Conservation (phyloP, 2,329 filamentous ascomycete species). For the Curvularia sp. region DNA sequence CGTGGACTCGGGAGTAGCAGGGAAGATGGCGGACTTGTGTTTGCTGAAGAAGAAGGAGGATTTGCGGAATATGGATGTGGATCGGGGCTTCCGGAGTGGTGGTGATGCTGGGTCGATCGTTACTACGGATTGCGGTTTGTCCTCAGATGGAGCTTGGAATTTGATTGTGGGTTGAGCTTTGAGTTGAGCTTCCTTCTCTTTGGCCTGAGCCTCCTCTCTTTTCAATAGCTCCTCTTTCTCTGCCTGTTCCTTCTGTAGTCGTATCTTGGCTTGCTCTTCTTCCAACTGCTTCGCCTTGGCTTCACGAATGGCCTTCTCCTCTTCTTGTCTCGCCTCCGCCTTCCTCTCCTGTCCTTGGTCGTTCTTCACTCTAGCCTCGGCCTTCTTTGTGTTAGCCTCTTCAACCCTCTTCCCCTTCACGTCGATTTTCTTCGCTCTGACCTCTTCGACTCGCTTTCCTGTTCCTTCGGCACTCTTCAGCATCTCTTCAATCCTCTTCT, state of each 20-base stretch:
- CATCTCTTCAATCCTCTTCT: conserved; percentile 28
- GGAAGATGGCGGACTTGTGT: conserved; percentile 4
- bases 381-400: conserved; percentile 11
- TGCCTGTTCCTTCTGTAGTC: conserved; percentile 4
- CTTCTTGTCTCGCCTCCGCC: not conserved
- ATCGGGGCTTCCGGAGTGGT: not conserved
- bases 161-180: not conserved
- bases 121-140: conserved; percentile 7
- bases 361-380: not conserved
- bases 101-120: conserved; percentile 10
- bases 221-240: not conserved
- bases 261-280: not conserved
- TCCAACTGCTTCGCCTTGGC: not conserved
- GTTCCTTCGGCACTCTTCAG: conserved; percentile 30
- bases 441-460: not conserved
- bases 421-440: not conserved
- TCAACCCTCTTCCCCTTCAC: conserved; percentile 13
- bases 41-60: conserved; percentile 18
- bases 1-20: conserved; percentile 5
- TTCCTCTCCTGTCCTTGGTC: not conserved
- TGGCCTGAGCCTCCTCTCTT: not conserved
- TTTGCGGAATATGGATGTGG: conserved; percentile 18
- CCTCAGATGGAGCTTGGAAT: not conserved
- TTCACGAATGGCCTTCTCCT: not conserved
- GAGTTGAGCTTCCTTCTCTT: not conserved